These are phyloP conservation scores for Spongispora temasekensis DNA, from an alignment of 1,284 basidiomycete genomes.

Conservation along the genomic window DNA sequence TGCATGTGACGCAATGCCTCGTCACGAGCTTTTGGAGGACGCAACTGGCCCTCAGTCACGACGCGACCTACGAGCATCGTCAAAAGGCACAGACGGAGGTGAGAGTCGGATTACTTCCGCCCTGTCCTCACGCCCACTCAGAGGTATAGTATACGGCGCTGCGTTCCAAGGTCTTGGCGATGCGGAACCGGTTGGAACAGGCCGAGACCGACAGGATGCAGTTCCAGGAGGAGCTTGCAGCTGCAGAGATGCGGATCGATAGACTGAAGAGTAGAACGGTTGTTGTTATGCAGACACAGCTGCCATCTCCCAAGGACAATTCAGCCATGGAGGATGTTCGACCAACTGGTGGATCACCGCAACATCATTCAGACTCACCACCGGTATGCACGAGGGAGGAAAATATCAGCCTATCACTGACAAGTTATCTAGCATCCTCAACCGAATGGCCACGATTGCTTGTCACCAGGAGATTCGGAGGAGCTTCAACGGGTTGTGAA, in stretches of 20 bases:
- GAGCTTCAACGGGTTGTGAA: slow-evolving; percentile 46
- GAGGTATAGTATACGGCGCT: slow-evolving; percentile 52
- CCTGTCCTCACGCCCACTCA: slow-evolving; percentile 16
- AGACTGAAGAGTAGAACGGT: slow-evolving; percentile 68
- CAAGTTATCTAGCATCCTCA: slow-evolving; percentile 19
- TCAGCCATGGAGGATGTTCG: slow-evolving; percentile 47
- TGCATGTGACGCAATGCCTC: too few species aligned
- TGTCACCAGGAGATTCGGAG: slow-evolving; percentile 34
- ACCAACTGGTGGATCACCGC: slow-evolving; percentile 18
- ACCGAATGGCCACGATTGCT: slow-evolving; percentile 30
- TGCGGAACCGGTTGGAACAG: slow-evolving; percentile 59
- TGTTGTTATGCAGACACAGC: slow-evolving; percentile 41
- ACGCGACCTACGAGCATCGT: too few species aligned
- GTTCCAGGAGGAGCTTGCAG: slow-evolving; percentile 58
- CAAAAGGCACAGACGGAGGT: too few species aligned
- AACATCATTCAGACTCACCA: slow-evolving; percentile 42
- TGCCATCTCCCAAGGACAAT: slow-evolving; percentile 41
- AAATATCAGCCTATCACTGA: slow-evolving; percentile 6
- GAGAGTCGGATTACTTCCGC: too few species aligned
- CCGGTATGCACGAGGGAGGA: slow-evolving; percentile 60
- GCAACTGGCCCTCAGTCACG: too few species aligned
- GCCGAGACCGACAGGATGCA: slow-evolving; percentile 55
- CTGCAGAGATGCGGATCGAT: slow-evolving; percentile 73
- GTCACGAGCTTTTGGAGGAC: too few species aligned
- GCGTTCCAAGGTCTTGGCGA: slow-evolving; percentile 61